phyloP scores from a whole-genome alignment of 164 flowering plant species.

The Macadamia tetraphylla region DNA sequence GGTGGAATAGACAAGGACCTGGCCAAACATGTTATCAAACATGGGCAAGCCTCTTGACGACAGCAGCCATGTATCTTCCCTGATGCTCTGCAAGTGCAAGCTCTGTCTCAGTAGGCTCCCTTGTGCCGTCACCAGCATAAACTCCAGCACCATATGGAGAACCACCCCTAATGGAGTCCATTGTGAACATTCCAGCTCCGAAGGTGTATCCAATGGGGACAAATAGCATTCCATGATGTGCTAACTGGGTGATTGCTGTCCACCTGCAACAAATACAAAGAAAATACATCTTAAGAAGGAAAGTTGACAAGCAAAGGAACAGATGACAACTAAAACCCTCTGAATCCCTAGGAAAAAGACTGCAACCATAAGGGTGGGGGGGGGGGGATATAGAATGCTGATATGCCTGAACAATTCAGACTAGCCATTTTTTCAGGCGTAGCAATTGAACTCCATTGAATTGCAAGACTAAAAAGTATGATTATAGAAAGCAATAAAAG shows the following conservation, averaged over 20 bases:
- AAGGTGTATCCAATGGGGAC: constrained; percentile 81
- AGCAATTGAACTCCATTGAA: too few relatives aligned
- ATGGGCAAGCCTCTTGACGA: constrained; percentile 42
- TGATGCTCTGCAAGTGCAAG: constrained; percentile 69
- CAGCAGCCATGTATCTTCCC: constrained; percentile 68
- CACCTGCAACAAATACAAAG: constrained; percentile 33
- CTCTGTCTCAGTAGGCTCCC: constrained; percentile 58
- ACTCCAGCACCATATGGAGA: constrained; percentile 76
- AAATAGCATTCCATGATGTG: constrained; percentile 70
- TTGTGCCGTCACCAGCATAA: constrained; percentile 60
- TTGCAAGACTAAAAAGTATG: too few relatives aligned
- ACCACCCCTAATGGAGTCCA: constrained; percentile 64
- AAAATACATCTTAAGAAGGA: not conserved
- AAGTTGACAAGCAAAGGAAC: not conserved
- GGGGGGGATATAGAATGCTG: too few relatives aligned
- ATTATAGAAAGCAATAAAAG: too few relatives aligned
- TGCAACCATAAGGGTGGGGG: too few relatives aligned
- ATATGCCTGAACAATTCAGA: too few relatives aligned
- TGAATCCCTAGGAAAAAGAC: too few relatives aligned
- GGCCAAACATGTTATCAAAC: constrained; percentile 7
- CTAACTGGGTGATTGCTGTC: constrained; percentile 70
- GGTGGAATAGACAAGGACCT: not conserved
- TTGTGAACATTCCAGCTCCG: constrained; percentile 66
- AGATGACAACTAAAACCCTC: not conserved
- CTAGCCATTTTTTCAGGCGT: too few relatives aligned